Evolutionary conservation across 176 grass and related monocot species (phyloP).

Genomic region (Luzula sylvatica): DNA sequence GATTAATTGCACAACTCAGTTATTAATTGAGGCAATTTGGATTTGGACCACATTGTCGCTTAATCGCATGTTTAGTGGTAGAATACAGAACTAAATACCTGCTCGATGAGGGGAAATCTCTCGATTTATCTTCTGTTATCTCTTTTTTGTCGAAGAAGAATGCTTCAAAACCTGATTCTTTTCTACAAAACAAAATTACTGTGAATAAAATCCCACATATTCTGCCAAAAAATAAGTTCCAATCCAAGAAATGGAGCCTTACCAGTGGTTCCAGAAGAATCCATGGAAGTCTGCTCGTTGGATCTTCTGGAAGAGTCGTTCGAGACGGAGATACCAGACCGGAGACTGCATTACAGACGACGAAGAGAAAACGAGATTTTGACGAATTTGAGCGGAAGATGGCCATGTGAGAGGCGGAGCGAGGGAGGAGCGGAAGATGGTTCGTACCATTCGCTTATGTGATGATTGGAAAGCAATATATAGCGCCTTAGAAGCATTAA

Average conservation of each 20-base stretch:
- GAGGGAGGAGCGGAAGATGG: slow-evolving; percentile 23
- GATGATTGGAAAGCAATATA: slow-evolving; percentile 23
- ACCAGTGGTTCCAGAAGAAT: neutral
- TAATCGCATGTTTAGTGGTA: neutral
- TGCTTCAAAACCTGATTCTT: slow-evolving; percentile 26
- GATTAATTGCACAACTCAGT: neutral
- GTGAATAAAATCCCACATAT: neutral
- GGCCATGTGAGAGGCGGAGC: neutral
- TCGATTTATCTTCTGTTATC: slow-evolving; percentile 7
- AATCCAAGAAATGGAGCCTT: neutral
- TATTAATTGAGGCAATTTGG: neutral
- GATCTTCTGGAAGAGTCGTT: neutral
- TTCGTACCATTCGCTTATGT: slow-evolving; percentile 40
- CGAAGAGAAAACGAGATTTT: neutral
- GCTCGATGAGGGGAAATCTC: slow-evolving; percentile 42
- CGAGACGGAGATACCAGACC: neutral
- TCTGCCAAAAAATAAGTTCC: neutral
- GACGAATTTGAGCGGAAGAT: neutral
- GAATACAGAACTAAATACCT: slow-evolving; percentile 10
- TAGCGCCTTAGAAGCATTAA: slow-evolving; percentile 32
- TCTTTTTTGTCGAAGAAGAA: slow-evolving; percentile 7
- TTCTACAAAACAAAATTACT: slow-evolving; percentile 19
- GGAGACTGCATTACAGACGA: neutral
- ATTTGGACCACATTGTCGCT: slow-evolving; percentile 4
- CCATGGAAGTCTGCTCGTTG: neutral